A percentile compares a stretch with the other conserved stretches of the same genome.
phyloP scores from a whole-genome alignment of 1,139 yeast species.

The Taphrina betulina region DNA sequence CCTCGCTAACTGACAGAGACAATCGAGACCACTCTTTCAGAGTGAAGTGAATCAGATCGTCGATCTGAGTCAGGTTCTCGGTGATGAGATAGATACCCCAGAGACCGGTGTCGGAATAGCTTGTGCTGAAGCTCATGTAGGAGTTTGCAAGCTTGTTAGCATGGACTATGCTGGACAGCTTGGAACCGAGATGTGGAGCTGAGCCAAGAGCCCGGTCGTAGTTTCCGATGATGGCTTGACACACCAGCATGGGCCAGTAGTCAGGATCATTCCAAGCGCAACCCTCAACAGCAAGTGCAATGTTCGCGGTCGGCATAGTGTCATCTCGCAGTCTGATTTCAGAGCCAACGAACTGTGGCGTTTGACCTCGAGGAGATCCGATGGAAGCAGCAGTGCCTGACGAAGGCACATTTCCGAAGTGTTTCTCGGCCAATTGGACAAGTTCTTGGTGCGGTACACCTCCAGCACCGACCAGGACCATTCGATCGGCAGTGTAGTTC shows the following conservation, averaged over 20 bases:
- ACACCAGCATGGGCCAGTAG: constrained; percentile 90
- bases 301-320: constrained; percentile 82
- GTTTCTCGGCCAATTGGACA: constrained; percentile 69
- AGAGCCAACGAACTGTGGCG: constrained; percentile 81
- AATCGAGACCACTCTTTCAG: constrained; percentile 86
- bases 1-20: constrained; percentile 73
- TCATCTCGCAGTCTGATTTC: constrained; percentile 82
- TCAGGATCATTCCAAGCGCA: constrained; percentile 97
- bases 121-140: constrained; percentile 93
- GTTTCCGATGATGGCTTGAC: constrained; percentile 94
- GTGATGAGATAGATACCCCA: constrained; percentile 95
- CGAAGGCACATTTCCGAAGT: constrained; percentile 72
- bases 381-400: constrained; percentile 65
- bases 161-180: constrained; percentile 73
- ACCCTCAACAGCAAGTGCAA: constrained; percentile 95
- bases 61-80: constrained; percentile 66
- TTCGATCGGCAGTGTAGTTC: constrained; percentile 92
- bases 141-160: constrained; percentile 83
- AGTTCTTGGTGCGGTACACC: constrained; percentile 84
- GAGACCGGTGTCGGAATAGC: constrained; percentile 94
- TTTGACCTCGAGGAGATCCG: constrained; percentile 66
- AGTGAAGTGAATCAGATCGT: constrained; percentile 69
- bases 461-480: constrained; percentile 97
- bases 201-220: constrained; percentile 96
- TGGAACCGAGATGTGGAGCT: constrained; percentile 81